Percentiles rank a stretch among this genome's conserved stretches.
phyloP scores from a whole-genome alignment of 805 yeast genomes.

The Kodamaea jinghongensis region DNA sequence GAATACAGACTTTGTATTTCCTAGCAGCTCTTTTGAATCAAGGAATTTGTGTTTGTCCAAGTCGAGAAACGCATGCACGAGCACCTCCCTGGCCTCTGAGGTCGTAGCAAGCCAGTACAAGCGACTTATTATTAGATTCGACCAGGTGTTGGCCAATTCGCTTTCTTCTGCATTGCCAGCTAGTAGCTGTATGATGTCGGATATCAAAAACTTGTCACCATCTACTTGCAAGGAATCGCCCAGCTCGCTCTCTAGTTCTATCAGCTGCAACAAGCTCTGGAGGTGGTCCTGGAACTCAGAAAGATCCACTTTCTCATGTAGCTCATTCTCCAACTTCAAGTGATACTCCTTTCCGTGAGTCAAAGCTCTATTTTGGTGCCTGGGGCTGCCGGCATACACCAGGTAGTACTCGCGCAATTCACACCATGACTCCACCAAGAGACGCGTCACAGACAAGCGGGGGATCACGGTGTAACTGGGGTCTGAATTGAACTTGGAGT shows the following conservation, averaged over 20 bases:
- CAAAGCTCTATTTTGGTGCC: slow-evolving; percentile 38
- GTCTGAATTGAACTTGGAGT: slow-evolving; percentile 23
- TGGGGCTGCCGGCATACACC: slow-evolving; percentile 44
- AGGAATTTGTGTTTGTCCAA: slow-evolving; percentile 18
- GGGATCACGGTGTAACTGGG: slow-evolving; percentile 23
- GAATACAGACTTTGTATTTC: too few species aligned
- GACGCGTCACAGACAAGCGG: slow-evolving; percentile 57
- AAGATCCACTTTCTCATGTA: slow-evolving; percentile 38
- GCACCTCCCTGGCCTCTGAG: slow-evolving; percentile 62
- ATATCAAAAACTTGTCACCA: neutral
- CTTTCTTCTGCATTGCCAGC: slow-evolving; percentile 14
- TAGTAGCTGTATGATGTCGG: neutral
- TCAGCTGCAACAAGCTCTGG: too few species aligned
- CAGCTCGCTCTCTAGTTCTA: too few species aligned
- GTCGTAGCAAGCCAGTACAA: slow-evolving; percentile 38
- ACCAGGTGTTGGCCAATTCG: slow-evolving; percentile 33
- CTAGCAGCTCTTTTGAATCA: slow-evolving; percentile 3
- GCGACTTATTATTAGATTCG: slow-evolving; percentile 39
- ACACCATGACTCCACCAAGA: slow-evolving; percentile 65
- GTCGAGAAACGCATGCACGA: slow-evolving; percentile 53
- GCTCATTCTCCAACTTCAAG: slow-evolving; percentile 41
- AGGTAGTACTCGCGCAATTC: slow-evolving; percentile 57
- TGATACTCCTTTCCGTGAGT: slow-evolving; percentile 49
- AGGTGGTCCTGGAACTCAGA: neutral
- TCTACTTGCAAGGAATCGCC: too few species aligned